phyloP scores from a whole-genome alignment of 352 stramenopile species.

The Halophytophthora batemanensis region DNA sequence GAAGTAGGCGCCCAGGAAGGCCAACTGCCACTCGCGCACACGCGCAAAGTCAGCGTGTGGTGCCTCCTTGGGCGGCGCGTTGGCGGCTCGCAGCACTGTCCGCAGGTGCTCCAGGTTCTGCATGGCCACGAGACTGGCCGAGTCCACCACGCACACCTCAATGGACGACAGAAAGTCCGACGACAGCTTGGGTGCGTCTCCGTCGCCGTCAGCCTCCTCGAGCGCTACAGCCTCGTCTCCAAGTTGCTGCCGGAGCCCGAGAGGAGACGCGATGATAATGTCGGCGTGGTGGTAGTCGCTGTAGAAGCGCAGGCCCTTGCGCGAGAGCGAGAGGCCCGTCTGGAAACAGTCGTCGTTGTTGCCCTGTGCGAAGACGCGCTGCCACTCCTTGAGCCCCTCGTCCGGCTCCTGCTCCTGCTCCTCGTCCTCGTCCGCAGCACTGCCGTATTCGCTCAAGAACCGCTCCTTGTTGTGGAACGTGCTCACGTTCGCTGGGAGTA shows the following conservation, averaged over 20 bases:
- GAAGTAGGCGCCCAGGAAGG: conserved; percentile 66
- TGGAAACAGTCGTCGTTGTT: conserved; percentile 87
- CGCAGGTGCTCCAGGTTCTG: conserved; percentile 81
- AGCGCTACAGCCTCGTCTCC: conserved; percentile 61
- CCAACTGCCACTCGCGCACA: conserved; percentile 71
- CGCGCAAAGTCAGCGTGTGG: conserved; percentile 72
- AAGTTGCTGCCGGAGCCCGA: conserved; percentile 66
- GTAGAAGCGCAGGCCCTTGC: conserved; percentile 70
- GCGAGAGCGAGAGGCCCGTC: conserved; percentile 64
- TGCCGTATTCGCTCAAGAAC: conserved; percentile 63
- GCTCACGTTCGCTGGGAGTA: conserved; percentile 52
- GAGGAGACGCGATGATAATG: conserved; percentile 69
- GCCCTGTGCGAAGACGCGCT: conserved; percentile 61
- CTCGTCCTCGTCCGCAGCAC: conserved; percentile 16
- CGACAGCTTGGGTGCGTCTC: conserved; percentile 41
- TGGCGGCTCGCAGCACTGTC: conserved; percentile 53
- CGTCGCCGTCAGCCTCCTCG: conserved; percentile 18
- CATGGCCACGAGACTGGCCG: conserved; percentile 72
- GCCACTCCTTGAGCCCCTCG: conserved; percentile 60
- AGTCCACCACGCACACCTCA: conserved; percentile 81
- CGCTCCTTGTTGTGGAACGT: conserved; percentile 79
- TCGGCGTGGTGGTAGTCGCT: conserved; percentile 76
- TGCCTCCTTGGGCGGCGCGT: conserved; percentile 64
- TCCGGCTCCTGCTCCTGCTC: conserved; percentile 14
- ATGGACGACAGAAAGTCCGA: conserved; percentile 72